Evolutionary conservation across 2,329 filamentous ascomycete genomes (phyloP), one percentile per base, ranked within the genome.

Genomic region (Diaporthe aspalathi): DNA sequence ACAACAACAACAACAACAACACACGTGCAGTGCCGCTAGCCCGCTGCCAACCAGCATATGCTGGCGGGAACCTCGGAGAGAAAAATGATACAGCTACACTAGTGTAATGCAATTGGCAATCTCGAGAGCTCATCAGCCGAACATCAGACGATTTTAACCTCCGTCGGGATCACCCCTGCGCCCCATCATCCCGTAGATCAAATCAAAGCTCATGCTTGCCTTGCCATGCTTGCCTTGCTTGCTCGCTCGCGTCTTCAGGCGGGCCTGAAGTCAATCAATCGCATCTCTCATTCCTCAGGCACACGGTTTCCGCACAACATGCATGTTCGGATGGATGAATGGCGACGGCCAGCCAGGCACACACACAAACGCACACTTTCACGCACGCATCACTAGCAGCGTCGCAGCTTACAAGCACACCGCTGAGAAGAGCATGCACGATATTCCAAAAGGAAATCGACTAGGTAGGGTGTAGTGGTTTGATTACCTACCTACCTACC

Each of bases 141-240:
- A 49, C 60, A 63, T 63, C 60, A 63, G 60, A 63, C 29, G 60
- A 63, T 49, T 63, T 63, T 63, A 63, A 63, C 60, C 20, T 49
- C 60, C 43, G 60, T 49, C 43, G 20, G 60, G 60, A 38, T 63
- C 29, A 63, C 60, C 60, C 60, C 43, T 63, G 60, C n/a, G n/a
- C n/a, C n/a, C 35, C 57, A 29, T 1, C 24, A 29, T n/a, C n/a
- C 57, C 40, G 57, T 47, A 63, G 57, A 63, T 63, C 57, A n/a
- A 63, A 63, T 63, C 57, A 63, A 63, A 35, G 57, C 57, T 24
- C 20, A 5, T 63, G 32, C 43, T 27, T n/a, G n/a, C n/a, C n/a
- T n/a, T n/a, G n/a, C n/a, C n/a, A n/a, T n/a, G n/a, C n/a, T n/a
- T n/a, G n/a, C n/a, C n/a, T n/a, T n/a, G n/a, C n/a, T n/a, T n/a